Base-by-base conservation (phyloP, 75 land plant genomes). In the Azolla pinnata region DNA sequence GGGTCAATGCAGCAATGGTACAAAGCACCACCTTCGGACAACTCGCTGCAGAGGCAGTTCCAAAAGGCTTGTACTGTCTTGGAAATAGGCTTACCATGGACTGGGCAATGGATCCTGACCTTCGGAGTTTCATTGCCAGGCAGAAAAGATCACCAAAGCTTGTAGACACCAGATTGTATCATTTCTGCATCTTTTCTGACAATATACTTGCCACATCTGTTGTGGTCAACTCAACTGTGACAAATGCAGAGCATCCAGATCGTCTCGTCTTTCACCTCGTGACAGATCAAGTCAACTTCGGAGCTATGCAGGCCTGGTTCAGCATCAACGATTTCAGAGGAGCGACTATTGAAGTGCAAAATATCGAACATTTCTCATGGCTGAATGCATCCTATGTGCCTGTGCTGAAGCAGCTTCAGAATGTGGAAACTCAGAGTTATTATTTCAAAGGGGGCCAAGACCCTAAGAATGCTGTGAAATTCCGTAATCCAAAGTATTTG, bases 341-440 rank as follows among this genome's bases (percentile, higher is more conserved):
- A 38, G 84, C 77, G 17, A 74, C 82, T 7, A 62, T 86, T 44
- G 91, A 90, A 33, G 76, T 90, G 23, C 84, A 77, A 56, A 81
- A 78, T 61, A 65, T 90, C 32, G 96, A 83, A 27, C 75, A 72
- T 62, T 83, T 86, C 48, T 71, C 67, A 27, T 90, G 91, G 91
- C 66, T 90, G 16, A 90, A 90, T 73, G 79, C 87, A 1, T 83
- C 96, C 9, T 86, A 90, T 81, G 90, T 83, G 33, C 96, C 96
- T 21, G 96, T 90, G 27, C 74, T 90, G 21, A 90, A 86, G 80
- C 96, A 90, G 65, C 87, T 90, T 20, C 91, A 90, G 63, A 83
- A 86, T 56, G 61, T 82, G 0, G 79, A 86, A 20, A 86, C 96
- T 27, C 82, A 81, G 61, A 90, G 71, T 57, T 90, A 86, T 64